These are phyloP conservation scores for Fusarium mangiferae DNA, from an alignment of 2,329 filamentous ascomycete genomes.

Conservation along the genomic window DNA sequence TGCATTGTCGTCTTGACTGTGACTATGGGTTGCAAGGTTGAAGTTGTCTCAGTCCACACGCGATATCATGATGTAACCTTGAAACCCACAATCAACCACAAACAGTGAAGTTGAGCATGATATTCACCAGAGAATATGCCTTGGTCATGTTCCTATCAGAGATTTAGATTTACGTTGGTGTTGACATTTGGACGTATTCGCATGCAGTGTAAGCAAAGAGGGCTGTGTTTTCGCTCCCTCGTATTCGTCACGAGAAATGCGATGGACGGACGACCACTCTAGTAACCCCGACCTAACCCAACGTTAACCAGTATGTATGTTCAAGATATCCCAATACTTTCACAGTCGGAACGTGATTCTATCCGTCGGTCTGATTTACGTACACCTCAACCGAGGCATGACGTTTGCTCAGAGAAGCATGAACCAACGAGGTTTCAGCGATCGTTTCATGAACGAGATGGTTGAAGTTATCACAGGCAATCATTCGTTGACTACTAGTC, in stretches of 20 bases:
- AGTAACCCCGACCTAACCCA: background rate
- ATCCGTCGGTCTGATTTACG: slow-evolving; percentile 11
- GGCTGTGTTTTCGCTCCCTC: slow-evolving; percentile 1
- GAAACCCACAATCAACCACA: slow-evolving; percentile 1
- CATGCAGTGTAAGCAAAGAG: background rate
- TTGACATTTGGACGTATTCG: background rate
- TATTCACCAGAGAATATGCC: background rate
- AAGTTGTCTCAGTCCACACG: slow-evolving; percentile 7
- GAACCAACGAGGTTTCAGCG: slow-evolving; percentile 18
- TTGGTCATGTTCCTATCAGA: background rate
- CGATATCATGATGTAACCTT: slow-evolving; percentile 22
- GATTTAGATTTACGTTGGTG: background rate
- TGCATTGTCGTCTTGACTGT: slow-evolving; percentile 13
- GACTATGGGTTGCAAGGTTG: background rate
- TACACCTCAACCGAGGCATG: slow-evolving; percentile 10
- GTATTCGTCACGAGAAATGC: slow-evolving; percentile 17
- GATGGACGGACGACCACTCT: background rate
- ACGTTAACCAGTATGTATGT: background rate
- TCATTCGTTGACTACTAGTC: background rate
- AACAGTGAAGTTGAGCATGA: background rate
- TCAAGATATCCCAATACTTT: background rate
- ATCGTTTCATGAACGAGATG: slow-evolving; percentile 9
- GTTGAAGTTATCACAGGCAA: slow-evolving; percentile 2
- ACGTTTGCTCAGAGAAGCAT: slow-evolving; percentile 5
- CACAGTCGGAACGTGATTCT: background rate